These are phyloP conservation scores for Mortierella sp. DNA, from an alignment of 371 early-diverging fungal genomes.

Conservation along the genomic window DNA sequence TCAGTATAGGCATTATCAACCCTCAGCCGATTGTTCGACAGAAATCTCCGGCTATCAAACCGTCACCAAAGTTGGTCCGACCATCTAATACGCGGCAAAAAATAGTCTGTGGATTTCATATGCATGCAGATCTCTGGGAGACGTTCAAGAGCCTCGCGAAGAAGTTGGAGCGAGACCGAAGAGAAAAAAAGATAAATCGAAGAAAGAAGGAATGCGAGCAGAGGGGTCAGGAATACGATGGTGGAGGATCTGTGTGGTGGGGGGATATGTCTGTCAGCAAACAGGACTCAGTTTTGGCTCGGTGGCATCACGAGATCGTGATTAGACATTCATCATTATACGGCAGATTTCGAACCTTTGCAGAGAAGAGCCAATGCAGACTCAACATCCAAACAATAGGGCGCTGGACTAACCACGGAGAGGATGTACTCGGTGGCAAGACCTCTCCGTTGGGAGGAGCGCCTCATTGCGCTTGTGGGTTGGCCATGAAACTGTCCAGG, in stretches of 20 bases:
- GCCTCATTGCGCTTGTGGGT: slow-evolving; percentile 32
- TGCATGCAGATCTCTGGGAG: slow-evolving; percentile 32
- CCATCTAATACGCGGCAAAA: slow-evolving; percentile 1
- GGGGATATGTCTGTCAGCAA: not conserved
- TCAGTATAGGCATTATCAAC: not conserved
- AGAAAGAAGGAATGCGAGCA: not conserved
- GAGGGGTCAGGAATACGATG: not conserved
- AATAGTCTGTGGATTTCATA: slow-evolving; percentile 46
- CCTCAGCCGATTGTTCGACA: not conserved
- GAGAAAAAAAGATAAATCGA: not conserved
- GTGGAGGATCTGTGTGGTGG: not conserved
- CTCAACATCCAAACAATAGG: slow-evolving; percentile 10
- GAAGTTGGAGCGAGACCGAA: not conserved
- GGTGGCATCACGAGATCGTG: slow-evolving; percentile 33
- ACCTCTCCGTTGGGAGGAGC: slow-evolving; percentile 7
- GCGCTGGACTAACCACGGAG: slow-evolving; percentile 23
- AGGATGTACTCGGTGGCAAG: slow-evolving; percentile 3
- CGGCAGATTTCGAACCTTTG: slow-evolving; percentile 2
- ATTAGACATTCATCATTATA: slow-evolving; percentile 18
- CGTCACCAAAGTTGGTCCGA: not conserved
- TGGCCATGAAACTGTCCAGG: slow-evolving; percentile 19
- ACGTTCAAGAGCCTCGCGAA: slow-evolving; percentile 8
- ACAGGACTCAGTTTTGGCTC: slow-evolving; percentile 11
- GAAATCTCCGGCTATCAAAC: not conserved
- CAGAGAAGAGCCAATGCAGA: slow-evolving; percentile 9